Percentiles rank a stretch among this genome's conserved stretches.
These are phyloP conservation scores for Fusarium nematophilum DNA, from an alignment of 2,329 filamentous ascomycete species.

Conservation along the genomic window DNA sequence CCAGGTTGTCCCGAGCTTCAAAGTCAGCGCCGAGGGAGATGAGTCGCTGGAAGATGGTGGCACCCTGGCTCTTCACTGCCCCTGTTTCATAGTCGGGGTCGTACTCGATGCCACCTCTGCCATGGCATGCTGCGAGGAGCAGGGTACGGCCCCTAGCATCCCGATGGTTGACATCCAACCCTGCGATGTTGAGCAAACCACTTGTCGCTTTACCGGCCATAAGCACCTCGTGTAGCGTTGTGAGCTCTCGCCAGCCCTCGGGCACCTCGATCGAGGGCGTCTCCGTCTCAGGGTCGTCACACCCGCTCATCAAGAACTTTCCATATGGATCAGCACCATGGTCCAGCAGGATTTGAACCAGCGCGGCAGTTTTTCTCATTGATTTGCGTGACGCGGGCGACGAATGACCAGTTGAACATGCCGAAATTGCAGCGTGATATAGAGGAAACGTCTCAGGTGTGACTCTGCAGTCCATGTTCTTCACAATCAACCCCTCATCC, in stretches of 20 bases:
- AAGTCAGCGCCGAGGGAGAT: conserved; percentile 40
- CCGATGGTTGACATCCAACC: conserved; percentile 40
- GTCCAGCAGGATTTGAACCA: conserved; percentile 34
- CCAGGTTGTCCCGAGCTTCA: conserved; percentile 34
- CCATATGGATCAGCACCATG: conserved; percentile 44
- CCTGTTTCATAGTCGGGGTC: background rate
- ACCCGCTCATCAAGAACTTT: conserved; percentile 7
- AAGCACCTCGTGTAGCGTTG: conserved; percentile 40
- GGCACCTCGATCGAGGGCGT: background rate
- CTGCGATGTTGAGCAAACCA: conserved; percentile 30
- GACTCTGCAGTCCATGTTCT: background rate
- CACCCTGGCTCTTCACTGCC: background rate
- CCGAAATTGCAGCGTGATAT: conserved; percentile 6
- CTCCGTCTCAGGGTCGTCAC: background rate
- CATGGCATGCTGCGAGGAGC: conserved; percentile 39
- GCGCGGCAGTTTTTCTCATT: background rate
- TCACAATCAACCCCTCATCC: background rate
- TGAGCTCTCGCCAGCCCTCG: conserved; percentile 20
- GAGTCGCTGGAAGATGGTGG: conserved; percentile 31
- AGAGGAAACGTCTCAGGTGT: conserved; percentile 18
- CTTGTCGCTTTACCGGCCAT: conserved; percentile 5
- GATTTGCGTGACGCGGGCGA: background rate
- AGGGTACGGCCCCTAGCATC: conserved; percentile 41
- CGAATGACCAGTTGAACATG: no score
- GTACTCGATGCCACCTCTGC: conserved; percentile 9